Evolutionary conservation across 2,329 filamentous ascomycete species (phyloP), one percentile per base, ranked within the genome.

Genomic region (Colletotrichum lentis): DNA sequence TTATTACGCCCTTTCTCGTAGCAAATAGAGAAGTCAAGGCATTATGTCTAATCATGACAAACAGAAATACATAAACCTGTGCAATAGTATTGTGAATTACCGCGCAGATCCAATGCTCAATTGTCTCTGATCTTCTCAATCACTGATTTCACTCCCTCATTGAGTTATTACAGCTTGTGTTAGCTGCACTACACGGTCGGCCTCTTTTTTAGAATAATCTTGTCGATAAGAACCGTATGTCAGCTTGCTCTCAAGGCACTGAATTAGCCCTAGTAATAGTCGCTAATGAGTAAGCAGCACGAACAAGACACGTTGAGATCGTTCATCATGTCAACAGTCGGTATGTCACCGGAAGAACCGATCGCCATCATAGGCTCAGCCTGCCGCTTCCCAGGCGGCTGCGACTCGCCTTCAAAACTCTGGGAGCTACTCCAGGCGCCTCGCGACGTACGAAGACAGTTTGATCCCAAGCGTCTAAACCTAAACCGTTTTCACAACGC

Each of bases 291-390:
- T 27, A 27, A 27, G 27, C 27, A 27, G 27, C 27, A 27, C 27
- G 3, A 4, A 27, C 27, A 27, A 27, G 3, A 27, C 27, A 27
- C 27, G 6, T 27, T 27, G 27, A 27, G 6, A 27, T 6, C 5
- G 27, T 27, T 27, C 27, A 27, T 27, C 27, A 27, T 27, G 27
- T 27, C 27, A 6, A 4, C 27, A 5, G 27, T 27, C 27, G 27
- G 27, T 27, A 27, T 27, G 5, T 27, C 6, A 6, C 27, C 27
- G 5, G 27, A 27, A 27, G 27, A 27, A 1, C 27, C 27, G 27
- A 76, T 77, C 35, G 76, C 76, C 58, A 71, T 77, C 20, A 72
- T 77, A 57, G 76, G 76, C 65, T 73, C 71, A 35, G 73, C 63
- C 14, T 77, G 74, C 60, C 73, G 75, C 8, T 72, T 77, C 22